phyloP scores from a whole-genome alignment of 495 filamentous ascomycete species.

The Hypoxylon cercidicola region DNA sequence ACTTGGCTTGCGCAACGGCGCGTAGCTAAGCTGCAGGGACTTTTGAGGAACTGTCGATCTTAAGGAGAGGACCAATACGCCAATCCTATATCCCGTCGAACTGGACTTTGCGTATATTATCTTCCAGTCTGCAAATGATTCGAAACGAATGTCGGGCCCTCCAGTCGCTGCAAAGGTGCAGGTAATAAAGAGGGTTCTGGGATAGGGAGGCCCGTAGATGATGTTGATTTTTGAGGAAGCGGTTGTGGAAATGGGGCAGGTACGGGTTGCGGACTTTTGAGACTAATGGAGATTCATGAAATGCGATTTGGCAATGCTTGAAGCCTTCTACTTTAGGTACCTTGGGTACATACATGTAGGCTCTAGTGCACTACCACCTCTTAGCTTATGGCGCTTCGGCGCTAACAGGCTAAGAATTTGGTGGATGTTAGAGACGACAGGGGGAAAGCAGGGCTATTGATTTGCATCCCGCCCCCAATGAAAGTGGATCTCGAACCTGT shows the following conservation, averaged over 20 bases:
- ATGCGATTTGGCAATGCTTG: constrained; percentile 43
- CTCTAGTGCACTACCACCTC: no score
- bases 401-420: constrained; percentile 33
- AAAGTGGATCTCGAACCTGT: no score
- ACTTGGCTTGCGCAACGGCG: constrained; percentile 29
- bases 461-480: background rate
- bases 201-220: constrained; percentile 27
- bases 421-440: constrained; percentile 6
- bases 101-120: constrained; percentile 1
- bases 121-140: constrained; percentile 14
- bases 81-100: constrained; percentile 22
- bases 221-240: constrained; percentile 20
- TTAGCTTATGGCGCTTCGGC: constrained; percentile 14
- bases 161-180: constrained; percentile 13
- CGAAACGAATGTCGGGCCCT: constrained; percentile 37
- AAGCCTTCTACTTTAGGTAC: background rate
- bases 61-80: constrained; percentile 33
- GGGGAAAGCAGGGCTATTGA: constrained; percentile 1
- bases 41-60: constrained; percentile 32
- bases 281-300: constrained; percentile 14
- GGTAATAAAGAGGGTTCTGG: constrained; percentile 6
- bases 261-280: constrained; percentile 27
- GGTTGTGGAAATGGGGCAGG: constrained; percentile 18
- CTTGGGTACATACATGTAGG: no score
- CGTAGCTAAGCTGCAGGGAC: constrained; percentile 27